These are phyloP conservation scores for Lentinula detonsa DNA, from an alignment of 768 basidiomycete genomes.

Conservation along the genomic window DNA sequence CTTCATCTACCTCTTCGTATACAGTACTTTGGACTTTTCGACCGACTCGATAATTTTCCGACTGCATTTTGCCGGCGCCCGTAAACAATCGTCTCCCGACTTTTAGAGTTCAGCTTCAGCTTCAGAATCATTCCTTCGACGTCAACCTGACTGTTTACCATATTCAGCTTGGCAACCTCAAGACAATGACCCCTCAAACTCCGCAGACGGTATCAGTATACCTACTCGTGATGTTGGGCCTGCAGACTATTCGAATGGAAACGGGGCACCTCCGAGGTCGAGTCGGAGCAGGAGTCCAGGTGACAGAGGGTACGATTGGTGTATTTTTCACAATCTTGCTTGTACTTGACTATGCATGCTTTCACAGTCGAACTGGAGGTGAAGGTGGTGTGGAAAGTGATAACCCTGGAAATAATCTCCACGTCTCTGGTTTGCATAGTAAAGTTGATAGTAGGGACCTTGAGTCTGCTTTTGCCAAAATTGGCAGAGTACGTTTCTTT, in stretches of 20 bases:
- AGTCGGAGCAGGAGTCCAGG: conserved; percentile 79
- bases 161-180: conserved; percentile 77
- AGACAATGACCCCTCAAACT: conserved; percentile 37
- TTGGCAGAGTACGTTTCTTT: conserved; percentile 63
- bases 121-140: not conserved
- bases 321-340: not conserved
- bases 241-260: conserved; percentile 36
- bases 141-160: conserved; percentile 23
- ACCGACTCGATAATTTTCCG: not conserved
- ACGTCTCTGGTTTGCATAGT: conserved; percentile 53
- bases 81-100: not conserved
- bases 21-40: not conserved
- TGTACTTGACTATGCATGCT: not conserved
- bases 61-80: not conserved
- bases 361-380: conserved; percentile 33
- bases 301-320: conserved; percentile 46
- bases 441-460: conserved; percentile 77
- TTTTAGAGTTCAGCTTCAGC: not conserved
- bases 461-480: conserved; percentile 82
- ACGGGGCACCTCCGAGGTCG: conserved; percentile 51
- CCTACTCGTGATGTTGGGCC: conserved; percentile 46
- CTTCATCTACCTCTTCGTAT: not conserved
- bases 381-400: conserved; percentile 30
- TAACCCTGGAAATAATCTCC: conserved; percentile 64
- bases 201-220: conserved; percentile 62